phyloP scores from a whole-genome alignment of 2,329 filamentous ascomycete species.

The Juglanconis juglandina region DNA sequence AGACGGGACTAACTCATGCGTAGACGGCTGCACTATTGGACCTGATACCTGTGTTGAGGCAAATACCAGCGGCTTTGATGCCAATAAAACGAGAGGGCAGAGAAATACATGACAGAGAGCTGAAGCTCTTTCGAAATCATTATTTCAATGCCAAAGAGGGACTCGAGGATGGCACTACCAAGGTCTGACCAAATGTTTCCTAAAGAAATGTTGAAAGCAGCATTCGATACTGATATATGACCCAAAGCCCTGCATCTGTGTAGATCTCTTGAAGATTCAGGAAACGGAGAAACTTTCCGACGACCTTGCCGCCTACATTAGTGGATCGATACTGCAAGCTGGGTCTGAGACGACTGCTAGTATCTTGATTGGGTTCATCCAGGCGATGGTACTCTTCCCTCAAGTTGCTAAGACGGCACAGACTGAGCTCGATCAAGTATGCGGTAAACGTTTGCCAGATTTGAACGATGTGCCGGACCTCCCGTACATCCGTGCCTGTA shows the following conservation, averaged over 20 bases:
- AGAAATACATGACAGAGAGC: too few relatives aligned
- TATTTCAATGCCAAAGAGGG: too few relatives aligned
- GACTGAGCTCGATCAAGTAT: slow-evolving; percentile 36
- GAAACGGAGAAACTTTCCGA: slow-evolving; percentile 25
- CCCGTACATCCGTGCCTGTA: slow-evolving; percentile 39
- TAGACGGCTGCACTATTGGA: too few relatives aligned
- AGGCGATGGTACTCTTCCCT: slow-evolving; percentile 42
- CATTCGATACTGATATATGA: neutral
- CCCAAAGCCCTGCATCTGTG: slow-evolving; percentile 26
- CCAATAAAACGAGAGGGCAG: too few relatives aligned
- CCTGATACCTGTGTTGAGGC: too few relatives aligned
- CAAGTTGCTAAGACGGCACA: slow-evolving; percentile 43
- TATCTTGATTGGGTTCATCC: slow-evolving; percentile 39
- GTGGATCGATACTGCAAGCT: slow-evolving; percentile 35
- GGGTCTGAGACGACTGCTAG: slow-evolving; percentile 42
- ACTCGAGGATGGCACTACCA: too few relatives aligned
- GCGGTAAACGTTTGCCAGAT: slow-evolving; percentile 37
- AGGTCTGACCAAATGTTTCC: too few relatives aligned
- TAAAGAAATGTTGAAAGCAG: too few relatives aligned
- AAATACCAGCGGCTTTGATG: too few relatives aligned
- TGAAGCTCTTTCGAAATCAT: too few relatives aligned
- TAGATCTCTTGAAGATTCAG: slow-evolving; percentile 22
- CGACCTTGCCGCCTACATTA: slow-evolving; percentile 30
- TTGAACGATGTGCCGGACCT: slow-evolving; percentile 36
- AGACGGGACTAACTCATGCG: too few relatives aligned